phyloP scores from a whole-genome alignment of 768 basidiomycete genomes.

The Suillus cothurnatus region DNA sequence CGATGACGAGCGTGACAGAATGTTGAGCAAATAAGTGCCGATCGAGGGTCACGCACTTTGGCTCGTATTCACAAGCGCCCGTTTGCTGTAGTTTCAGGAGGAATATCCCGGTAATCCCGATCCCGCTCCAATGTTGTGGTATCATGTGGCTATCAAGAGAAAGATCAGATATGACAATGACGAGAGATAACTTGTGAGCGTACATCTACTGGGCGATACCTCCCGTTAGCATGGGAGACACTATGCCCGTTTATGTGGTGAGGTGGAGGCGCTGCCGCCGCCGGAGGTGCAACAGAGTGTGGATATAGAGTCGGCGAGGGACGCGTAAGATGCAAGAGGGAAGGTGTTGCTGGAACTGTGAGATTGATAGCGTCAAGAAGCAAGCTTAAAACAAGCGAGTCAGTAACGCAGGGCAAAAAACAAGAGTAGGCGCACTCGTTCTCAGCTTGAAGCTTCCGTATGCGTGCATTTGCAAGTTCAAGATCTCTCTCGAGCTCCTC shows the following conservation, averaged over 20 bases:
- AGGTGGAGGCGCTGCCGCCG: conserved; percentile 3
- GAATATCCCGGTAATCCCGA: conserved; percentile 6
- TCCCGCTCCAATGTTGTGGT: conserved; percentile 18
- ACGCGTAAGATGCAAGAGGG: conserved; percentile 31
- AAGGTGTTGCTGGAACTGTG: conserved; percentile 33
- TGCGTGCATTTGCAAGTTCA: conserved; percentile 27
- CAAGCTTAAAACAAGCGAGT: conserved; percentile 18
- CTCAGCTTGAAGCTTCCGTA: conserved; percentile 33
- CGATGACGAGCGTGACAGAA: background rate
- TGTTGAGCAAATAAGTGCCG: background rate
- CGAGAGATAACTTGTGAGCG: conserved; percentile 15
- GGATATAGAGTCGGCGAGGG: conserved; percentile 28
- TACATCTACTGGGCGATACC: conserved; percentile 30
- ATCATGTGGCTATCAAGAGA: conserved; percentile 21
- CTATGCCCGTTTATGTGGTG: conserved; percentile 29
- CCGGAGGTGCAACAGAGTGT: conserved; percentile 1
- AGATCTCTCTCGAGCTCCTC: conserved; percentile 29
- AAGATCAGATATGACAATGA: background rate
- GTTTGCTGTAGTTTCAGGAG: conserved; percentile 21
- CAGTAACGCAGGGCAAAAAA: background rate
- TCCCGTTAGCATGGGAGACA: conserved; percentile 28
- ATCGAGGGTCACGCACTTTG: no score
- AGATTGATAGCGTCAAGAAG: conserved; percentile 37
- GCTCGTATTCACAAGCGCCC: conserved; percentile 16
- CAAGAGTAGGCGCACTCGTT: conserved; percentile 29